Conservation (phyloP, 345 rosid genomes). For the Firmiana major region DNA sequence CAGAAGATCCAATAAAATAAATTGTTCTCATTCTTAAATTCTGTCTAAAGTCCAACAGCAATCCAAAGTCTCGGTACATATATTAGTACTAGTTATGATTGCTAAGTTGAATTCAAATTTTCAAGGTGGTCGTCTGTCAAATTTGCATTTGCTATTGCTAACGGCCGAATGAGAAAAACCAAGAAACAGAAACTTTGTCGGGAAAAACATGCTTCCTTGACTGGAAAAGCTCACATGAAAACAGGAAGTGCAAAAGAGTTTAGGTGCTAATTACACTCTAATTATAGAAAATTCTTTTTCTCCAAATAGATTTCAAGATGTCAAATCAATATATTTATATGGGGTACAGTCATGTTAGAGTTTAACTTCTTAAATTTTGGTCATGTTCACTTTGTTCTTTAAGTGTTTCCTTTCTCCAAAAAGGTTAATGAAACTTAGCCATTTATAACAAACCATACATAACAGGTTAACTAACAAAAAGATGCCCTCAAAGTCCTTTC, state of each 20-base stretch:
- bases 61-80: no score
- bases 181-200: no score
- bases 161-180: no score
- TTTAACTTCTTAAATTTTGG: neutral
- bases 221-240: neutral
- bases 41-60: no score
- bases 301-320: no score
- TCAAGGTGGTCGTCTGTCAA: neutral
- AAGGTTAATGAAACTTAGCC: no score
- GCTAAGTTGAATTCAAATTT: neutral
- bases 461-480: neutral
- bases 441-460: neutral
- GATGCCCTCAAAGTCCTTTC: no score
- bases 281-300: no score
- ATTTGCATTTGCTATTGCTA: neutral
- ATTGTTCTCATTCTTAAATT: no score
- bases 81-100: neutral
- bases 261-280: neutral
- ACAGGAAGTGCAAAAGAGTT: neutral
- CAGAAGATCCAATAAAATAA: no score
- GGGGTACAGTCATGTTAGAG: neutral
- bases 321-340: no score
- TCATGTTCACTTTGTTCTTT: neutral
- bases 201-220: neutral
- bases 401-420: neutral